These are phyloP conservation scores for Plantago elongata DNA, from an alignment of 257 asterid species.

Conservation along the genomic window DNA sequence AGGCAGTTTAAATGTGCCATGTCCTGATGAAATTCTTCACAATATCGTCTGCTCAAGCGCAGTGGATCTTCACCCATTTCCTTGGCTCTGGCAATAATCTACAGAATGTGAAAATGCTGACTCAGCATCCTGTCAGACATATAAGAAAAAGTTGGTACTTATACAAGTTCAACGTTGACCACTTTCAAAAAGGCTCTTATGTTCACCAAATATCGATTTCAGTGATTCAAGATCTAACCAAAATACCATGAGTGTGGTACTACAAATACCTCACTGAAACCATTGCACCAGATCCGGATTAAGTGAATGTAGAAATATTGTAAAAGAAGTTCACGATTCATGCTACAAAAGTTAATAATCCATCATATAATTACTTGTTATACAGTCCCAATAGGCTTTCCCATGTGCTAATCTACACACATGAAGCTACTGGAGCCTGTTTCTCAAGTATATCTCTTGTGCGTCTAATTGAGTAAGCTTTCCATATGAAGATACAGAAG, in stretches of 20 bases:
- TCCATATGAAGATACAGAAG: background rate
- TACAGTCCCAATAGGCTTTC: background rate
- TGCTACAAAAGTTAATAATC: constrained; percentile 10
- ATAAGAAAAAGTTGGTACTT: constrained; percentile 35
- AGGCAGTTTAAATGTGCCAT: constrained; percentile 74
- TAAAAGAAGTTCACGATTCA: background rate
- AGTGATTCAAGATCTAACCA: background rate
- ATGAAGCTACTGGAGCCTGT: too few species aligned
- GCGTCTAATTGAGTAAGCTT: too few species aligned
- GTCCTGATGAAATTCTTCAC: constrained; percentile 85
- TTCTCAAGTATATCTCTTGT: too few species aligned
- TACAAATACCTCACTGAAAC: background rate
- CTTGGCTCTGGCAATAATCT: constrained; percentile 90
- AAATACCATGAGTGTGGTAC: background rate
- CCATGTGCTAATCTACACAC: too few species aligned
- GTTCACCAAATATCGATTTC: constrained; percentile 4
- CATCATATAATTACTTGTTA: background rate
- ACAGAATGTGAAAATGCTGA: constrained; percentile 57
- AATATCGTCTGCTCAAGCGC: constrained; percentile 68
- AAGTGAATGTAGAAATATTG: constrained; percentile 4
- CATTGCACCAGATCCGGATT: background rate
- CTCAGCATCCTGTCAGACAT: constrained; percentile 61
- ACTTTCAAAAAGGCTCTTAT: constrained; percentile 13
- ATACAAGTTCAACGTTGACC: constrained; percentile 13
- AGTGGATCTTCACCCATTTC: constrained; percentile 86